phyloP scores from a whole-genome alignment of 345 rosid species.

The Gossypium herbaceum region DNA sequence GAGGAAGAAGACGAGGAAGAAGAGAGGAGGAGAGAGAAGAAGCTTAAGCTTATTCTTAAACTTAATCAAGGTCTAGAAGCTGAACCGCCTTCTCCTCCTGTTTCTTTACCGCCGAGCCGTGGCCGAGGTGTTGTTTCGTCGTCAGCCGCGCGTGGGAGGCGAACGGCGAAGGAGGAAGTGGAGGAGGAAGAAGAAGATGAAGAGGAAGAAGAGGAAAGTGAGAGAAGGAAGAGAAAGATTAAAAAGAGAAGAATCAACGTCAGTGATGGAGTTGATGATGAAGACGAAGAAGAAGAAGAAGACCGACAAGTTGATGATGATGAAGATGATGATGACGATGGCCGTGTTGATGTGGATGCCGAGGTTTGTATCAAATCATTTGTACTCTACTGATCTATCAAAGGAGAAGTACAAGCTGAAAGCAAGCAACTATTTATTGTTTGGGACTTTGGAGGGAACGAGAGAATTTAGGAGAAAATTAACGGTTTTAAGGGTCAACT shows the following conservation, averaged over 20 bases:
- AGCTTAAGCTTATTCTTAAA: conserved; percentile 70
- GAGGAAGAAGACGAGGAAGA: conserved; percentile 54
- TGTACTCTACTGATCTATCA: conserved; percentile 12
- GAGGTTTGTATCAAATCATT: conserved; percentile 28
- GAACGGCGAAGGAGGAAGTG: conserved; percentile 30
- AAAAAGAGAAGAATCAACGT: conserved; percentile 48
- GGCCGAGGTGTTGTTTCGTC: conserved; percentile 15
- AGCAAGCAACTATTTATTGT: conserved; percentile 4
- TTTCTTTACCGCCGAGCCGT: conserved; percentile 20
- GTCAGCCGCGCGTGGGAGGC: conserved; percentile 26
- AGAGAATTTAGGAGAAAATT: conserved; percentile 32
- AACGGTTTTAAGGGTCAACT: conserved; percentile 78
- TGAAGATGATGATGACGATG: conserved; percentile 33
- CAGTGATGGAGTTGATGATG: conserved; percentile 32
- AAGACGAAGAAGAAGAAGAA: conserved; percentile 29
- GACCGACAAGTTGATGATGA: conserved; percentile 29
- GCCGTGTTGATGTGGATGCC: conserved; percentile 19
- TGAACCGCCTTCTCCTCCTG: conserved; percentile 26
- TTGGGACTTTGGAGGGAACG: conserved; percentile 20
- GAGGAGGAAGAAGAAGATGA: conserved; percentile 34
- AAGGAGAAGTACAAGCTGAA: conserved; percentile 11
- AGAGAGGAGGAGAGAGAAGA: conserved; percentile 68
- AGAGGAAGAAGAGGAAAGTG: conserved; percentile 23
- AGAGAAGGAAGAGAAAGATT: conserved; percentile 27
- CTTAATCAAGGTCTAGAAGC: conserved; percentile 44